Percentiles rank a stretch among this genome's conserved stretches.
phyloP scores from a whole-genome alignment of 495 filamentous ascomycete genomes.

The Neurospora tetrasperma region DNA sequence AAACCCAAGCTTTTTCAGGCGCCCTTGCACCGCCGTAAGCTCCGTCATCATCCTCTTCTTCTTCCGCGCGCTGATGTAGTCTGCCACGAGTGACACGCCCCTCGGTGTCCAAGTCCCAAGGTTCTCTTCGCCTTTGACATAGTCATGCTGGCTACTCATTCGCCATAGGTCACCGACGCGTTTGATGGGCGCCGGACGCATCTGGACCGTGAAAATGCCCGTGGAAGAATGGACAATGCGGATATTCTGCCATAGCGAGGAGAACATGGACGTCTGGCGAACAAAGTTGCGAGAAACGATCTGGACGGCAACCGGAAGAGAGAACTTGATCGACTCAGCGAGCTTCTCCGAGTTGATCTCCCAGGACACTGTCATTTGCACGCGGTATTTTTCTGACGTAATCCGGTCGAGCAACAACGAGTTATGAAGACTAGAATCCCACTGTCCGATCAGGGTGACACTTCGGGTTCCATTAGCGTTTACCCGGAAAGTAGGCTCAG shows the following conservation, averaged over 20 bases:
- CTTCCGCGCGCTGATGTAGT: conserved; percentile 64
- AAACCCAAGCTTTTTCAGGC: conserved; percentile 45
- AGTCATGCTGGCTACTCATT: conserved; percentile 89
- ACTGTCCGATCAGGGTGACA: conserved; percentile 76
- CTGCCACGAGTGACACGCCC: conserved; percentile 75
- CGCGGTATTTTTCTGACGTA: conserved; percentile 81
- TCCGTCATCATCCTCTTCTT: conserved; percentile 62
- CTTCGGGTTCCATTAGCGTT: conserved; percentile 90
- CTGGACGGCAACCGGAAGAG: conserved; percentile 67
- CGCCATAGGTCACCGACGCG: conserved; percentile 89
- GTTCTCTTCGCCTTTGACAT: conserved; percentile 88
- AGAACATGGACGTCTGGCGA: conserved; percentile 75
- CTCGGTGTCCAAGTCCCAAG: conserved; percentile 77
- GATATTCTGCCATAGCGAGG: conserved; percentile 72
- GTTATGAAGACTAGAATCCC: conserved; percentile 89
- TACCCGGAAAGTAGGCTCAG: conserved; percentile 62
- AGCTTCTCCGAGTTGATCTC: conserved; percentile 71
- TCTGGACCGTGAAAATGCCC: conserved; percentile 71
- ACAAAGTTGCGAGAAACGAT: conserved; percentile 77
- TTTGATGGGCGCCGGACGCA: conserved; percentile 83
- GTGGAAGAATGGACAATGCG: conserved; percentile 80
- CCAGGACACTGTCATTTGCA: conserved; percentile 79
- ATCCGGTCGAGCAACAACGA: conserved; percentile 83
- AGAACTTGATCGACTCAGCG: conserved; percentile 73
- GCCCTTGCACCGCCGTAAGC: conserved; percentile 65